Percentiles rank a stretch among this genome's conserved stretches.
Conservation (phyloP, 2,329 filamentous ascomycete species). For the Simplicillium aogashimaense region DNA sequence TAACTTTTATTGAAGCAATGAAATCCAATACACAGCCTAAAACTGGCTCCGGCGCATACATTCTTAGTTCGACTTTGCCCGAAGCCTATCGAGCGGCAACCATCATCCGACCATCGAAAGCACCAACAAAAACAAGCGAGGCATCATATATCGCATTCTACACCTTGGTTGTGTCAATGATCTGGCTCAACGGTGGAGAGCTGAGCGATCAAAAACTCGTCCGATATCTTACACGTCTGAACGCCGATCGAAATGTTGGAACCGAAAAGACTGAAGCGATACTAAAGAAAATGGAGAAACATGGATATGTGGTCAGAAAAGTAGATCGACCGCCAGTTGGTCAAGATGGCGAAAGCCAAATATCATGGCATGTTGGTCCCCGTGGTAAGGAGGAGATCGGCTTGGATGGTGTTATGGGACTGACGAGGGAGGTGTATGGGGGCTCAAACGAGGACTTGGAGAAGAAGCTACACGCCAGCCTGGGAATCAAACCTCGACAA, state of each 20-base stretch:
- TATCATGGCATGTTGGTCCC: conserved; percentile 78
- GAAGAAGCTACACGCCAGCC: conserved; percentile 48
- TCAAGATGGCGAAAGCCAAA: conserved; percentile 59
- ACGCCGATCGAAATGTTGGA: conserved; percentile 65
- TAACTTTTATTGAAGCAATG: conserved; percentile 20
- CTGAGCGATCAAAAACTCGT: conserved; percentile 72
- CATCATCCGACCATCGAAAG: conserved; percentile 59
- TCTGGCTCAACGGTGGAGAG: conserved; percentile 62
- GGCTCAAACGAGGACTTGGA: conserved; percentile 44
- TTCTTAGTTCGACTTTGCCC: conserved; percentile 67
- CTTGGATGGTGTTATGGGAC: conserved; percentile 59
- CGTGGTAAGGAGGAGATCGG: conserved; percentile 80
- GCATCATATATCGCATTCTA: conserved; percentile 76
- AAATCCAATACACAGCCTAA: conserved; percentile 40
- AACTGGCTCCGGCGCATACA: conserved; percentile 59
- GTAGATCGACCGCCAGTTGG: conserved; percentile 48
- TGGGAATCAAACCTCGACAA: conserved; percentile 36
- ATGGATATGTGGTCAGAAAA: conserved; percentile 72
- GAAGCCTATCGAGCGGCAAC: conserved; percentile 51
- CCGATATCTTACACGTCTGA: conserved; percentile 63
- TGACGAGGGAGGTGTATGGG: conserved; percentile 55
- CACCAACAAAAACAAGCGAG: conserved; percentile 57
- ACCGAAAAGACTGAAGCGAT: conserved; percentile 67
- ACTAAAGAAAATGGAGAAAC: conserved; percentile 64
- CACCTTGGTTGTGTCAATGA: conserved; percentile 67